A percentile compares a stretch with the other conserved stretches of the same genome.
phyloP scores from a whole-genome alignment of 257 asterid species.

The Fraxinus anomala region DNA sequence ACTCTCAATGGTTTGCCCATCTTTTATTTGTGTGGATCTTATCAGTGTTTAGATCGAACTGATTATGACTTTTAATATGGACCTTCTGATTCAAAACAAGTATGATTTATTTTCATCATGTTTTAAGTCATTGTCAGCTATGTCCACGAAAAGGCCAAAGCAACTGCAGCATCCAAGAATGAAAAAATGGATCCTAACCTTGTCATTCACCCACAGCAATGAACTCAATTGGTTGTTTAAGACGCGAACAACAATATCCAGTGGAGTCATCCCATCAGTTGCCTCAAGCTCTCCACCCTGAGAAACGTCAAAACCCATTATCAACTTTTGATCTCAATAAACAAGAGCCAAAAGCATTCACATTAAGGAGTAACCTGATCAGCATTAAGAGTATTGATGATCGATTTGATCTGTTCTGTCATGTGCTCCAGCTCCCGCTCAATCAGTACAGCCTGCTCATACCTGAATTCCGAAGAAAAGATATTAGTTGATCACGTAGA shows the following conservation, averaged over 20 bases:
- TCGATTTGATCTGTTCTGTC: conserved; percentile 82
- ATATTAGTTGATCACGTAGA: neutral
- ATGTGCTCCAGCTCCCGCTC: conserved; percentile 85
- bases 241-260: conserved; percentile 85
- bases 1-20: neutral
- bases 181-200: conserved; percentile 50
- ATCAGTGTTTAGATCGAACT: neutral
- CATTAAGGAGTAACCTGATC: conserved; percentile 55
- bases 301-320: conserved; percentile 11
- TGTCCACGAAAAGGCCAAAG: neutral
- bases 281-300: conserved; percentile 93
- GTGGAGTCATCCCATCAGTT: conserved; percentile 74
- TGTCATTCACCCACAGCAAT: conserved; percentile 92
- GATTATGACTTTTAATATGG: neutral
- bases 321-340: conserved; percentile 14
- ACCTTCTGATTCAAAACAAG: neutral
- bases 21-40: neutral
- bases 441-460: conserved; percentile 80
- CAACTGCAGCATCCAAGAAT: conserved; percentile 8
- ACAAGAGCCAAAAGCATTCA: neutral
- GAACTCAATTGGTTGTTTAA: conserved; percentile 92
- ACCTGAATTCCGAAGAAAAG: conserved; percentile 52
- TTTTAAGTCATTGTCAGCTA: neutral
- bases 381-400: conserved; percentile 72
- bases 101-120: neutral